Base-by-base conservation (phyloP, 148 eudicot genomes). In the Heliamphora exappendiculata region DNA sequence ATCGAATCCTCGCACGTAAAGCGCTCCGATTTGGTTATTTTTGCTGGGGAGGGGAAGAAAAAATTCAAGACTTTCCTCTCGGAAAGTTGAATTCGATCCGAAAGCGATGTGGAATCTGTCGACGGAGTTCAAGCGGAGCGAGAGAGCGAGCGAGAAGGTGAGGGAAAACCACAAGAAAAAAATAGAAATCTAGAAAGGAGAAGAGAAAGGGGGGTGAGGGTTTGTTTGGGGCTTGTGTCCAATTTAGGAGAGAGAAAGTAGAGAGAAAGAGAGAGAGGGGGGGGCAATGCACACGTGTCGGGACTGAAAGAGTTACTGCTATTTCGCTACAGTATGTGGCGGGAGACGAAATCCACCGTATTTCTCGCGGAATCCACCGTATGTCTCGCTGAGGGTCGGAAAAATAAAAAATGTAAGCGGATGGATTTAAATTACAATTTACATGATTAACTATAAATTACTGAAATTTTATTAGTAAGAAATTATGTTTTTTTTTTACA, bases 251-350 rank as follows among this genome's bases (percentile, higher is more conserved):
- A 3, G 24, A 1, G 57, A 44, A 79, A 39, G 59, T n/a, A 8
- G 59, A 3, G 24, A 1, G 57, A 44, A 79, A 39, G 59, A 68
- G 41, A 57, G 63, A 68, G 26, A 49, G 70, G 53, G 34, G 57
- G 34, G 11, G 12, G 36, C 1, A 1, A 81, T 41, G 49, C 80
- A 78, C 82, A 87, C 79, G 87, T 86, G 89, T 74, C 11, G 70
- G 83, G 79, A 44, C 17, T 0, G 50, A 42, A 74, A 45, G 78
- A 36, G 71, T 75, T 44, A 62, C 83, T 64, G 78, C 31, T 60
- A 73, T 67, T 78, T 62, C 79, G 84, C 74, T 76, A 44, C 31
- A 71, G 41, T 75, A 67, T 86, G 83, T 81, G 89, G 85, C 78
- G 78, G 82, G 81, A 83, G 86, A 24, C 10, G 54, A 66, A 26